Conservation (phyloP, 768 basidiomycete genomes). For the Dacryopinax spathularia region DNA sequence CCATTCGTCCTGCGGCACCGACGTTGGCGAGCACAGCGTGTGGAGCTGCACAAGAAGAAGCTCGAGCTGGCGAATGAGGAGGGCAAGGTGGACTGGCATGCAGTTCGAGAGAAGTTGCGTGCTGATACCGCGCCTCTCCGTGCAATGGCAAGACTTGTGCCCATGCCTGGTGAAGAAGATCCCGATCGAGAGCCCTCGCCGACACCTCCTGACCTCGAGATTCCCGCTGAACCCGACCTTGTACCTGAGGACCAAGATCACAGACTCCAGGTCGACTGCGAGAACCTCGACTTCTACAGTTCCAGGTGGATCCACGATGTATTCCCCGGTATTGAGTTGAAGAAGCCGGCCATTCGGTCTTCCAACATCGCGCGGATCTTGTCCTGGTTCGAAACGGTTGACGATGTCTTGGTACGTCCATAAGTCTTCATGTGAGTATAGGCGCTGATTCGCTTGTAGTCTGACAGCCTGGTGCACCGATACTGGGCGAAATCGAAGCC, state of each 20-base stretch:
- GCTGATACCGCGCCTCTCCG: too few relatives aligned
- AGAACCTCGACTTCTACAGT: not conserved
- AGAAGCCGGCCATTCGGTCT: not conserved
- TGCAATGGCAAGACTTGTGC: too few relatives aligned
- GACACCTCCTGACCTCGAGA: not conserved
- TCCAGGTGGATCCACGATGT: not conserved
- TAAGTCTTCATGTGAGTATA: not conserved
- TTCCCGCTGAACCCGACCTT: not conserved
- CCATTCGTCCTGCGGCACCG: not conserved
- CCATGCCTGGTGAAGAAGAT: not conserved
- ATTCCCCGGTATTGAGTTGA: not conserved
- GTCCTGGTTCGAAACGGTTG: not conserved
- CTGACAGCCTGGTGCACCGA: not conserved
- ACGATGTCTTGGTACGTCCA: not conserved
- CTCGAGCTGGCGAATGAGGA: too few relatives aligned
- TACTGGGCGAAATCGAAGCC: not conserved
- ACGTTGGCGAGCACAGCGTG: too few relatives aligned
- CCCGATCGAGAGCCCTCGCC: not conserved
- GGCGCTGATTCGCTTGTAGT: not conserved
- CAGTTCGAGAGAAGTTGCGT: too few relatives aligned
- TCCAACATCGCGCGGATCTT: not conserved
- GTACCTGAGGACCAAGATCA: not conserved
- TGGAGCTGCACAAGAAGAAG: too few relatives aligned
- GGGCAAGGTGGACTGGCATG: too few relatives aligned
- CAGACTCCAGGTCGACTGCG: not conserved